A percentile compares a stretch with the other conserved stretches of the same genome.
Conservation (phyloP, 352 stramenopile genomes). For the Aphanomyces invadans region DNA sequence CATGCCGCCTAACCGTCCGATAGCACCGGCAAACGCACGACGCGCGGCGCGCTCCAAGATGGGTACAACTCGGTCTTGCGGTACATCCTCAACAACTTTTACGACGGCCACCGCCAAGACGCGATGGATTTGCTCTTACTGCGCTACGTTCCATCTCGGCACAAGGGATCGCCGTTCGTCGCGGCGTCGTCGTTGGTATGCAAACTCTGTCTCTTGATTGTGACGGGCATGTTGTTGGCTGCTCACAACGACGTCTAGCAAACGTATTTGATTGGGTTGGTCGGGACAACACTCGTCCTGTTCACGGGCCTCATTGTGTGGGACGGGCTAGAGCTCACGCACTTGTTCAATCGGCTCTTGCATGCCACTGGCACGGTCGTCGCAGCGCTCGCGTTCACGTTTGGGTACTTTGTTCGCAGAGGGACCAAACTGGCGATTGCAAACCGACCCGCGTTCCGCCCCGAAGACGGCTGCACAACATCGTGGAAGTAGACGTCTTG, state of each 20-base stretch:
- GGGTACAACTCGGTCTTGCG: constrained; percentile 90
- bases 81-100: constrained; percentile 96
- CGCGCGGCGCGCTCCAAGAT: constrained; percentile 88
- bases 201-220: neutral
- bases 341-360: constrained; percentile 50
- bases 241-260: constrained; percentile 18
- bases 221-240: neutral
- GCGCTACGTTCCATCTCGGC: constrained; percentile 42
- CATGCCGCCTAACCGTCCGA: no score
- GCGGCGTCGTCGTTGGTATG: constrained; percentile 20
- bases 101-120: constrained; percentile 91
- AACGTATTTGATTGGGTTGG: constrained; percentile 45
- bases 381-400: constrained; percentile 37
- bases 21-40: constrained; percentile 90
- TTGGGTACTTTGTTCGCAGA: constrained; percentile 68
- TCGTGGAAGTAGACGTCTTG: neutral
- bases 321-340: constrained; percentile 26
- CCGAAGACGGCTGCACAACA: constrained; percentile 57
- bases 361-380: constrained; percentile 47
- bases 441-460: constrained; percentile 47
- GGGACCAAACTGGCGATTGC: constrained; percentile 66
- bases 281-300: constrained; percentile 44
- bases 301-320: constrained; percentile 34
- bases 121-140: constrained; percentile 88
- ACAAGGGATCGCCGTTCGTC: constrained; percentile 47